Evolutionary conservation across 2,329 filamentous ascomycete species (phyloP), one percentile per base, ranked within the genome.

Genomic region (Ilyonectria destructans): DNA sequence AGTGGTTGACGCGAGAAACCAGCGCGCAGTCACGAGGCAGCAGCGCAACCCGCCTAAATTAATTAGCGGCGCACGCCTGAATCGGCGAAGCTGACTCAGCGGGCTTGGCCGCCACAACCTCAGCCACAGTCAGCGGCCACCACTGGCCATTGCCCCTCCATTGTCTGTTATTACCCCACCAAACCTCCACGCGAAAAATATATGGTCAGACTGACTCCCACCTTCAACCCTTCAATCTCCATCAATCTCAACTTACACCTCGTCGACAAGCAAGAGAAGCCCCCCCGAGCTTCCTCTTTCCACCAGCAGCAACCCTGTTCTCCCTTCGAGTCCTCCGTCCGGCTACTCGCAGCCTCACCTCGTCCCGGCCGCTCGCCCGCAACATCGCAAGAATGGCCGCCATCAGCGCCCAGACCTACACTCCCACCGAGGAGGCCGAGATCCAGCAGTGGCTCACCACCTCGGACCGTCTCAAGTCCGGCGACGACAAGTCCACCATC

Each of bases 371-470:
- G 35, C 55, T 77, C 55, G 68, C n/a, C 51, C 51, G 63, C 68
- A 72, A 65, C 58, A 69, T 74, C 72, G 67, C 86, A 80, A 89
- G 87, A 79, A 93, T 96, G 88, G 85, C 89, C 60, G 83, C 88
- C 77, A 90, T 94, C 84, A 85, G 89, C 71, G 83, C 88, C 71
- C 88, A 89, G 79, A 90, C 89, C 76, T 97, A 96, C 85, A 90
- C 90, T 70, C 86, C 91, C 76, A 88, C 90, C 72, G 95, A 98
- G 84, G 91, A 95, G 84, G 89, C 92, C 19, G 94, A 97, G 84
- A 92, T 97, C 81, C 90, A 92, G 82, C 92, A 96, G 86, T 98
- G 95, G 95, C 88, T 96, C 78, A 91, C 90, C 78, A 93, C 93
- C 52, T 90, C 93, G 48, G 88, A 91, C 69, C 90, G 92, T 73